Base-by-base conservation (phyloP, 495 filamentous ascomycete species). In the Neurospora sp. region DNA sequence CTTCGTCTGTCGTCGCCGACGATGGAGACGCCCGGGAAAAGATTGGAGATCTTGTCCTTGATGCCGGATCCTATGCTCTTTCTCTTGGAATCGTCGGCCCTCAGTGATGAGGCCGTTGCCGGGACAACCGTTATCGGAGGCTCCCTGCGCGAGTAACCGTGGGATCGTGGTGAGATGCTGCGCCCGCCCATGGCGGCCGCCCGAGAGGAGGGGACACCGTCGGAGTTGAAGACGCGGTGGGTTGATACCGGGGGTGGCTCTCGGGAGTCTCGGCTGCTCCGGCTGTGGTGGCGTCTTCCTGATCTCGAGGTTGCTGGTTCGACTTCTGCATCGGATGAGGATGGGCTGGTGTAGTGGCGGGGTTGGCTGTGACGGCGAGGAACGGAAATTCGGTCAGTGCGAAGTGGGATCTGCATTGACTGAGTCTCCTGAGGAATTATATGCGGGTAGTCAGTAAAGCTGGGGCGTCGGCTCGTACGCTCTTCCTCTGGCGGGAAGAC, bases 291-390 rank as follows among this genome's bases (percentile, higher is more conserved):
- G 3, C 75, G 73, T 14, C 53, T 65, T 17, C 53, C 27, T 31
- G 53, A 65, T 35, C 53, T 65, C 1, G 53, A 65, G 6, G 27
- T 61, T 61, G 53, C 53, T 1, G 53, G 53, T 35, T 61, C 53
- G 27, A 31, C 27, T 61, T 61, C 53, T 61, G 22, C 53, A 27
- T 61, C 53, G 12, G 53, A 61, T 6, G 53, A 61, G 27, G 53
- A 61, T 35, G 53, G 53, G 31, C 53, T 65, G 53, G 22, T 65
- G 53, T 65, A 37, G 70, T 71, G 45, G 8, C 45, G 72, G 2
- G 78, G 76, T n/a, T 79, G 79, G 70, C 78, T 80, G 68, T 76
- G 76, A 4, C 78, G 74, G 35, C 79, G 76, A 27, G 69, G 73
- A 31, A 73, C 37, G 2, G 74, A n/a, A 4, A 41, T 40, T 20